Base-by-base conservation (phyloP, 2,329 filamentous ascomycete species). In the Fusarium algeriense region DNA sequence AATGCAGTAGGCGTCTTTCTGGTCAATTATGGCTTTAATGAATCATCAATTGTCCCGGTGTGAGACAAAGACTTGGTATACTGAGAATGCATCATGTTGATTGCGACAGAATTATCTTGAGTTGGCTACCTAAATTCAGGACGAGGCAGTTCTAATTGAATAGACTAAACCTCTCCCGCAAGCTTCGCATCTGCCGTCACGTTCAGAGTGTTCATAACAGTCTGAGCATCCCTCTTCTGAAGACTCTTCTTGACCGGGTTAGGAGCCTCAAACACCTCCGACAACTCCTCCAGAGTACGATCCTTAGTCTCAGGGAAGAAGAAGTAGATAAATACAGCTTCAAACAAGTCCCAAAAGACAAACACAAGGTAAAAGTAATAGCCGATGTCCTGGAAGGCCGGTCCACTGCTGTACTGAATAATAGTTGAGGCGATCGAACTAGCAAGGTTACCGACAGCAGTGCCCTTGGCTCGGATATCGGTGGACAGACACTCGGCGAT, bases 261-360 rank as follows among this genome's bases (percentile, higher is more conserved):
- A 4, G 75, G 79, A 0, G 83, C 76, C n/a, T 80, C 78, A 71
- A 86, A 86, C 32, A 89, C 86, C 60, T 84, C 84, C 11, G 85
- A 84, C 60, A 89, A 66, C 75, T 89, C 86, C 78, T 89, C 87
- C 35, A 89, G 80, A 26, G 86, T 76, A 32, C 82, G 78, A n/a
- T 82, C 82, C 73, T 84, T 85, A 4, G 83, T 85, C 75, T 85
- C 83, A 0, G 82, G 82, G 71, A 83, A 88, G 71, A 85, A 83
- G 69, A 88, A 85, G 72, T 86, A 89, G 30, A 85, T 84, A 8
- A 85, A 64, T 0, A 73, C 78, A 9, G 76, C 79, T 62, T 85
- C 83, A 20, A 84, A 73, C 13, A 84, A 55, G 48, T 85, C 82
- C 83, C 83, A 85, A 56, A 83, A 82, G 1, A 85, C 78, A 71